Conservation (phyloP, 2,329 filamentous ascomycete genomes). For the Aspergillus terreus region DNA sequence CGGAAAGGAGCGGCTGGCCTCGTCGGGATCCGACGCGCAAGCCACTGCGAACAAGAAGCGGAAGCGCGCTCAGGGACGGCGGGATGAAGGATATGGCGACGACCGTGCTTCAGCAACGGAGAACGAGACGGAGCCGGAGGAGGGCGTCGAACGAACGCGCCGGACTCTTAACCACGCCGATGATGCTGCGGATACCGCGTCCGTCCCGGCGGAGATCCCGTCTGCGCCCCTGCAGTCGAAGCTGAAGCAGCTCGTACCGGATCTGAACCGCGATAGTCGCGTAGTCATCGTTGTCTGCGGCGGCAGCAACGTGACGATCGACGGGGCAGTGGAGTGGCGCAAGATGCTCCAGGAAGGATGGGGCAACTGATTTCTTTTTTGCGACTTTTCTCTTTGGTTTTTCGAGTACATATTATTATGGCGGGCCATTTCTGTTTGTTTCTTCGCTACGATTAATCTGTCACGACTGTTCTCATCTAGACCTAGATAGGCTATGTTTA, state of each 20-base stretch:
- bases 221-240: constrained; percentile 28
- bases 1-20: constrained; percentile 8
- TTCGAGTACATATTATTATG: constrained; percentile 3
- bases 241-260: constrained; percentile 60
- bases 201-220: not conserved
- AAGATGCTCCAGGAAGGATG: constrained; percentile 41
- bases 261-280: constrained; percentile 62
- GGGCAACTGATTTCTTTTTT: constrained; percentile 17
- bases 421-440: constrained; percentile 1
- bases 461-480: not conserved
- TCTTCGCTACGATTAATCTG: not conserved
- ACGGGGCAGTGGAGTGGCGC: constrained; percentile 58
- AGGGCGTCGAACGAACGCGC: not conserved
- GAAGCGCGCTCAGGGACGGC: constrained; percentile 19
- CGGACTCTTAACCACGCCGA: not conserved
- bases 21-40: constrained; percentile 6
- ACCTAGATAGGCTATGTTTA: not conserved
- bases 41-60: constrained; percentile 24
- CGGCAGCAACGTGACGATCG: constrained; percentile 63
- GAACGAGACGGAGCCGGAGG: constrained; percentile 22
- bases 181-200: not conserved
- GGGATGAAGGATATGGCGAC: constrained; percentile 35
- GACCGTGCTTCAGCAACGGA: constrained; percentile 28
- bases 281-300: constrained; percentile 86
- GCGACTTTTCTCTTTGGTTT: constrained; percentile 5